Evolutionary conservation across 345 rosid genomes (phyloP).

Genomic region (Arabidopsis thaliana): TAIR10.1 NC_003070.9:10081001-10081500

Average conservation of each 20-base stretch:
- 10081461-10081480: constrained; percentile 68
- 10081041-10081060: constrained; percentile 78
- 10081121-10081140: constrained; percentile 51
- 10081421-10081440: constrained; percentile 68
- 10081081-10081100: constrained; percentile 64
- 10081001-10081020: constrained; percentile 73
- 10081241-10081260: constrained; percentile 46
- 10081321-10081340: constrained; percentile 78
- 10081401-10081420: constrained; percentile 67
- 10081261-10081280: constrained; percentile 68
- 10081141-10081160: constrained; percentile 39
- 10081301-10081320: constrained; percentile 69
- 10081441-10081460: constrained; percentile 62
- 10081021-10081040: constrained; percentile 66
- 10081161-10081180: constrained; percentile 67
- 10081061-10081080: constrained; percentile 74
- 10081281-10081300: constrained; percentile 76
- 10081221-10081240: constrained; percentile 55
- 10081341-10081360: constrained; percentile 61
- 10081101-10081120: constrained; percentile 68
- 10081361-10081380: constrained; percentile 60
- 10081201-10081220: constrained; percentile 74
- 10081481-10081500: constrained; percentile 61
- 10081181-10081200: constrained; percentile 78
- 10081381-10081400: constrained; percentile 69